Evolutionary conservation across 2,329 filamentous ascomycete species (phyloP), one percentile per base, ranked within the genome.

Genomic region (Cercospora sojina): DNA sequence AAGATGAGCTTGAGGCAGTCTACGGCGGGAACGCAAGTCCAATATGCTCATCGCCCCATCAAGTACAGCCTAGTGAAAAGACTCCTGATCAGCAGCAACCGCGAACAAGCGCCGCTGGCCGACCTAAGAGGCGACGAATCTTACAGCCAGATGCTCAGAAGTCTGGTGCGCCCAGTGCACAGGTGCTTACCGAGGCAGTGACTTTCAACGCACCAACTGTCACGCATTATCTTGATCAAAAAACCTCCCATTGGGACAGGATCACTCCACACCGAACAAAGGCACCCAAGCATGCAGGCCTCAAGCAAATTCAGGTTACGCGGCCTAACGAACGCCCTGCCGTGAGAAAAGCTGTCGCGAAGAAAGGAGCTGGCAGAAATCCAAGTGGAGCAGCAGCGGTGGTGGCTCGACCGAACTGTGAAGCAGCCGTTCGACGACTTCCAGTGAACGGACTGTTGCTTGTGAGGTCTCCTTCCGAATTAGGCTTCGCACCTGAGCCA

Each of bases 361-460:
- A 10, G 9, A 23, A 20, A 49, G 43, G 20, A 10, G 18, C 8
- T 12, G 18, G 18, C 4, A 20, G 55, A 38, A 35, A 25, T 3
- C 29, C 16, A 56, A 55, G 23, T 16, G 16, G 13, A 13, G 25
- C 6, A 25, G 16, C 23, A n/a, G 23, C 12, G 23, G 12, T 5
- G 6, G 13, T 6, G 13, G 7, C 3, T 13, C 47, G 23, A 2
- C n/a, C 47, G 9, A 9, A 3, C 3, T 23, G 12, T 25, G 12
- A 27, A 16, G 5, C 23, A 13, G 23, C 12, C 8, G 20, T n/a
- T 5, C 23, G 47, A 10, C 47, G 47, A 53, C 47, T 53, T 3
- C 70, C 72, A 18, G 67, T 70, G 20, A 69, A 72, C 25, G 71
- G 74, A 62, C 58, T 74, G 16, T 20, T 69, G 3, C 59, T 73